Percentiles rank a stretch among this genome's conserved stretches.
Evolutionary conservation across 2,329 filamentous ascomycete genomes (phyloP).

Genomic region (Bipolaris victoriae): DNA sequence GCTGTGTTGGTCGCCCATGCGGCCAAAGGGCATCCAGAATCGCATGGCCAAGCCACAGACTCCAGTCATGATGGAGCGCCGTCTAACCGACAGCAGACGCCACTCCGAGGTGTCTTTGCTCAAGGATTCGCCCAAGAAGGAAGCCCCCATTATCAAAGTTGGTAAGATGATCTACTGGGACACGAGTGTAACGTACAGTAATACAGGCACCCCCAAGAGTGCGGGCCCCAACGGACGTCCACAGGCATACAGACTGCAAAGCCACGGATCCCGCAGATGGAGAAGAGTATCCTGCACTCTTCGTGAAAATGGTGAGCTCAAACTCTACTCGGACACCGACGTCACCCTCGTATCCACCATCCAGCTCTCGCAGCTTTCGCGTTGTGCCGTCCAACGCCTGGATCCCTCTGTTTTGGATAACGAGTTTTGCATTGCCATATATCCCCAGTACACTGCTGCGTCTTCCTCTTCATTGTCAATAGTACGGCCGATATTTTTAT

Average conservation of each 20-base stretch:
- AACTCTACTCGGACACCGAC: slow-evolving; percentile 85
- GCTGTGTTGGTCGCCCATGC: slow-evolving; percentile 80
- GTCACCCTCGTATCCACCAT: slow-evolving; percentile 80
- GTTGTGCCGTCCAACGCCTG: slow-evolving; percentile 87
- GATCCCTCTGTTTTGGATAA: slow-evolving; percentile 90
- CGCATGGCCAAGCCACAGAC: slow-evolving; percentile 60
- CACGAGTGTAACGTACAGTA: slow-evolving; percentile 62
- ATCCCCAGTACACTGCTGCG: slow-evolving; percentile 84
- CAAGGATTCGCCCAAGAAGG: slow-evolving; percentile 71
- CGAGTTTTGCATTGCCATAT: slow-evolving; percentile 93
- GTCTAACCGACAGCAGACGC: slow-evolving; percentile 51
- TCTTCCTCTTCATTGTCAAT: slow-evolving; percentile 75
- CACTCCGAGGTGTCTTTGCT: slow-evolving; percentile 59
- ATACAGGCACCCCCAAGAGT: slow-evolving; percentile 47
- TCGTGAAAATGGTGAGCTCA: slow-evolving; percentile 93
- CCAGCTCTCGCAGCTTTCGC: slow-evolving; percentile 84
- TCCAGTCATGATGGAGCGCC: slow-evolving; percentile 45
- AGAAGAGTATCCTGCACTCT: slow-evolving; percentile 88
- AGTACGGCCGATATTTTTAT: slow-evolving; percentile 86
- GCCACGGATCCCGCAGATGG: slow-evolving; percentile 71
- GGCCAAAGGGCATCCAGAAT: slow-evolving; percentile 62
- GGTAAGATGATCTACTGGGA: slow-evolving; percentile 72
- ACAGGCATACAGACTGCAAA: slow-evolving; percentile 62
- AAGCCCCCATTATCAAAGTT: slow-evolving; percentile 90
- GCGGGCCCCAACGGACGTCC: slow-evolving; percentile 48